Conservation (phyloP, 352 stramenopile genomes). For the Phytophthora pseudosyringae region DNA sequence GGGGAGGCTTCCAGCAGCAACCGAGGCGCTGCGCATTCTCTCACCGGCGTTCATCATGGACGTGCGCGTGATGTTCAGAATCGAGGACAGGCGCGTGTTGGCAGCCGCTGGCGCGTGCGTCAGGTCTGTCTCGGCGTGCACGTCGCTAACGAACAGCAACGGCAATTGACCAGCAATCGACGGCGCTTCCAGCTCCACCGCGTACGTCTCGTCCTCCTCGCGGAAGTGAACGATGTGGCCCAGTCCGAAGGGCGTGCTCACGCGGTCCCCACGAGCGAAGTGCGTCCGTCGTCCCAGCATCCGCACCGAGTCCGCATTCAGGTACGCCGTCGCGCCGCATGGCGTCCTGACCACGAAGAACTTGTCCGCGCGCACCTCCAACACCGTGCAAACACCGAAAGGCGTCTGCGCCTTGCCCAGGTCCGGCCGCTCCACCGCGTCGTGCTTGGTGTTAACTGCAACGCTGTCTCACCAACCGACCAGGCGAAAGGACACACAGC, state of each 20-base stretch:
- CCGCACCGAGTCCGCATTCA: conserved; percentile 56
- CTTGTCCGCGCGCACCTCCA: conserved; percentile 57
- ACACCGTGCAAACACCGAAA: conserved; percentile 55
- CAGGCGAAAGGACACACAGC: conserved; percentile 24
- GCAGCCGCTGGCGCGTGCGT: conserved; percentile 31
- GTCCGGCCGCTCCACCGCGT: conserved; percentile 28
- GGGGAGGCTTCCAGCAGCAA: conserved; percentile 51
- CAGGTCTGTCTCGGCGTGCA: conserved; percentile 51
- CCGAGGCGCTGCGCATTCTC: conserved; percentile 67
- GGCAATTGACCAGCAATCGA: conserved; percentile 33
- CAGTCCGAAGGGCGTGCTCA: conserved; percentile 60
- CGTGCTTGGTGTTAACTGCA: conserved; percentile 32
- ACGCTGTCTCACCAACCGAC: conserved; percentile 27
- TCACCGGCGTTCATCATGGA: conserved; percentile 73
- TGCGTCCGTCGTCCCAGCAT: conserved; percentile 60
- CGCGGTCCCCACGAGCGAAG: conserved; percentile 53
- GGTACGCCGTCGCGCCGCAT: conserved; percentile 52
- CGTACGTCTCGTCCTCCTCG: conserved; percentile 65
- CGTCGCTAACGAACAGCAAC: conserved; percentile 56
- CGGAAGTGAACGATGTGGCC: conserved; percentile 56
- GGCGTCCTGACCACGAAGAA: conserved; percentile 64
- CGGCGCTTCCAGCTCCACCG: conserved; percentile 52
- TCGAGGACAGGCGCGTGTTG: conserved; percentile 73
- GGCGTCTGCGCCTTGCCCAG: conserved; percentile 56
- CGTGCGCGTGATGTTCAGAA: conserved; percentile 74